Percentiles rank a stretch among this genome's conserved stretches.
Evolutionary conservation across 768 basidiomycete species (phyloP).

Genomic region (Mycena filopes): DNA sequence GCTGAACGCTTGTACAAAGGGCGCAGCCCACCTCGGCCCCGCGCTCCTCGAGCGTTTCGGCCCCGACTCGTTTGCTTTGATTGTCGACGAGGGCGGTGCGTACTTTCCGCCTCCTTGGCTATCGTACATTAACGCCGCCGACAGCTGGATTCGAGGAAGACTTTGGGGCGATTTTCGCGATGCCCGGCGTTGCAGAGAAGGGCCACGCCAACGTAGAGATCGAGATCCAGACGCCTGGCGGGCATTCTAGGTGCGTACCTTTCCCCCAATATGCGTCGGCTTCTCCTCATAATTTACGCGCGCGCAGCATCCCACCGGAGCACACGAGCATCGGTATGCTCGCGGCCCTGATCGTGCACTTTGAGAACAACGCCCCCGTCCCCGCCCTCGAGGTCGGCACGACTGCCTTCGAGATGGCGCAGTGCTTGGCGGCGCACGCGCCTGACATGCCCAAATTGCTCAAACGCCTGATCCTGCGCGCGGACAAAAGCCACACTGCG

Average conservation of each 20-base stretch:
- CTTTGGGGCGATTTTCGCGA: slow-evolving; percentile 52
- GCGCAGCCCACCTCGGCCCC: slow-evolving; percentile 47
- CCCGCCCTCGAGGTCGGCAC: slow-evolving; percentile 46
- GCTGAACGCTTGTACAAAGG: slow-evolving; percentile 40
- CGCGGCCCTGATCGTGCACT: slow-evolving; percentile 57
- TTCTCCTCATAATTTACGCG: slow-evolving; percentile 35
- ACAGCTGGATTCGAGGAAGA: slow-evolving; percentile 21
- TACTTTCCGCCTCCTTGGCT: background rate
- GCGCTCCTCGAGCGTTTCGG: slow-evolving; percentile 62
- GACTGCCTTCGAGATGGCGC: slow-evolving; percentile 42
- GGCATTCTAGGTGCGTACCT: slow-evolving; percentile 71
- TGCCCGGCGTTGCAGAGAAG: slow-evolving; percentile 60
- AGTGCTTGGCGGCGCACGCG: slow-evolving; percentile 62
- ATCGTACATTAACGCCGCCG: too few relatives aligned
- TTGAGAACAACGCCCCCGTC: slow-evolving; percentile 60
- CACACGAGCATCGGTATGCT: slow-evolving; percentile 66
- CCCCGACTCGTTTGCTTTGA: slow-evolving; percentile 61
- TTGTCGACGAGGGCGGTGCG: slow-evolving; percentile 71
- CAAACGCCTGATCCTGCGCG: slow-evolving; percentile 43
- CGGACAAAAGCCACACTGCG: slow-evolving; percentile 48
- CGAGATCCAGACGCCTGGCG: slow-evolving; percentile 58
- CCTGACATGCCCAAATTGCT: slow-evolving; percentile 51
- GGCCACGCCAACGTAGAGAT: slow-evolving; percentile 57
- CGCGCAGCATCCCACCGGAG: slow-evolving; percentile 23
- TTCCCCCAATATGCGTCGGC: slow-evolving; percentile 51